A percentile compares a stretch with the other conserved stretches of the same genome.
Evolutionary conservation across 441 rosid genomes (phyloP).

Genomic region (Croton laevigatus): DNA sequence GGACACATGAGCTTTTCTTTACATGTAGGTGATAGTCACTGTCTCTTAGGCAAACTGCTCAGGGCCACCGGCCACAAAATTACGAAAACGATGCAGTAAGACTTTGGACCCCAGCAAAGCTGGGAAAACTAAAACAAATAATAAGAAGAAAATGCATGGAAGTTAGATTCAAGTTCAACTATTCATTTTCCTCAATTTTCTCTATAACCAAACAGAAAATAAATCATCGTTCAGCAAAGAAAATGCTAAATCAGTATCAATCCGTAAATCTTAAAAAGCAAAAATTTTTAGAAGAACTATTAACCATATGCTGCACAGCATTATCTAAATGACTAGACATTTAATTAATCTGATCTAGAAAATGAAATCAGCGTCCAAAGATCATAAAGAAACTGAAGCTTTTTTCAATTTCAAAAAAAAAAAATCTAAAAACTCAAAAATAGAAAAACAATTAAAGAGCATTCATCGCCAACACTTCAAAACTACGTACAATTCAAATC

Average conservation of each 20-base stretch:
- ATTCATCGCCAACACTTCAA: neutral
- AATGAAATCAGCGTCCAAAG: neutral
- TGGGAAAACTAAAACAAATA: neutral
- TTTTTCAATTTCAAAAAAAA: neutral
- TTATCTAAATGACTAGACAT: neutral
- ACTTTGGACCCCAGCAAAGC: neutral
- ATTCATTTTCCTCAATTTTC: conserved; percentile 21
- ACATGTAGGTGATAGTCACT: neutral
- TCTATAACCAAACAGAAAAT: conserved; percentile 30
- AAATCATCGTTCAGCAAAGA: neutral
- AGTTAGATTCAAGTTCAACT: neutral
- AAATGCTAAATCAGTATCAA: neutral
- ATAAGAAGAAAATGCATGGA: neutral
- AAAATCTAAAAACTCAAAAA: no score
- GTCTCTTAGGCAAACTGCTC: neutral
- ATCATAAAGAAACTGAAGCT: neutral
- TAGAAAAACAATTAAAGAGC: neutral
- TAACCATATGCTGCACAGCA: neutral
- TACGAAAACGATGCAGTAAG: neutral
- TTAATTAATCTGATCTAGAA: neutral
- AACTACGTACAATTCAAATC: neutral
- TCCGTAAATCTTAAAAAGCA: neutral
- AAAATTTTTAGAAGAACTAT: neutral
- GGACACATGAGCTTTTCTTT: conserved; percentile 42
- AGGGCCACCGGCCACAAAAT: conserved; percentile 8